Conservation (phyloP, 1,284 basidiomycete species). For the Tausonia pullulans region DNA sequence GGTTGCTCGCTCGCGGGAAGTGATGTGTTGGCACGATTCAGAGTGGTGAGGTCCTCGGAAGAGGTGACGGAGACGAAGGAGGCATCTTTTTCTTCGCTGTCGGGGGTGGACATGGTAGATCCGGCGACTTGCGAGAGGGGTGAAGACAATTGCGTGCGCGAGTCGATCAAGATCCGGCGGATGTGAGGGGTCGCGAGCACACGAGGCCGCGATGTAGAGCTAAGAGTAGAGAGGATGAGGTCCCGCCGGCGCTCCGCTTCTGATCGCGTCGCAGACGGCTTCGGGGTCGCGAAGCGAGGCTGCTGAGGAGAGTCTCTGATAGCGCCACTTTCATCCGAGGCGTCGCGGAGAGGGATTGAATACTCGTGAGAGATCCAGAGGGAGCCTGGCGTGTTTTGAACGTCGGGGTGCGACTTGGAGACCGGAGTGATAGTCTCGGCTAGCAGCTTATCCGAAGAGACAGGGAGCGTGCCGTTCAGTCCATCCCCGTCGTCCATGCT, state of each 20-base stretch:
- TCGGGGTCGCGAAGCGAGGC: neutral
- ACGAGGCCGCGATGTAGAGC: constrained; percentile 2
- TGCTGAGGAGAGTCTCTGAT: no score
- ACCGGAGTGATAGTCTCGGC: neutral
- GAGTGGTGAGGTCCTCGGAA: constrained; percentile 13
- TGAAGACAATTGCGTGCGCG: neutral
- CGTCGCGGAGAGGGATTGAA: neutral
- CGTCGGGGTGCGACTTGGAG: neutral
- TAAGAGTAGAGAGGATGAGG: neutral
- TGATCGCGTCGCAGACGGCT: neutral
- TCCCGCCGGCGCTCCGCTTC: neutral
- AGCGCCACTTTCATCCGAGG: neutral
- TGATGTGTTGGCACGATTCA: constrained; percentile 16
- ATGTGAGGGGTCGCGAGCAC: constrained; percentile 7
- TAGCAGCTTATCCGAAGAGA: neutral
- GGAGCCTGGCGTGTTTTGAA: neutral
- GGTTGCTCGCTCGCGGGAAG: constrained; percentile 7
- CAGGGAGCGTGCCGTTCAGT: neutral
- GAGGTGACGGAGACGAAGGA: constrained; percentile 14
- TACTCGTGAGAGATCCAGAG: neutral
- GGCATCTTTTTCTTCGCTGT: neutral
- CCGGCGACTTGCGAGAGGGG: neutral
- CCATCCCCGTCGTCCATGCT: neutral
- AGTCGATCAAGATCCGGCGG: neutral
- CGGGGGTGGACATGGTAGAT: neutral